phyloP scores from a whole-genome alignment of 768 basidiomycete genomes.

The Tubosaeta sp. region DNA sequence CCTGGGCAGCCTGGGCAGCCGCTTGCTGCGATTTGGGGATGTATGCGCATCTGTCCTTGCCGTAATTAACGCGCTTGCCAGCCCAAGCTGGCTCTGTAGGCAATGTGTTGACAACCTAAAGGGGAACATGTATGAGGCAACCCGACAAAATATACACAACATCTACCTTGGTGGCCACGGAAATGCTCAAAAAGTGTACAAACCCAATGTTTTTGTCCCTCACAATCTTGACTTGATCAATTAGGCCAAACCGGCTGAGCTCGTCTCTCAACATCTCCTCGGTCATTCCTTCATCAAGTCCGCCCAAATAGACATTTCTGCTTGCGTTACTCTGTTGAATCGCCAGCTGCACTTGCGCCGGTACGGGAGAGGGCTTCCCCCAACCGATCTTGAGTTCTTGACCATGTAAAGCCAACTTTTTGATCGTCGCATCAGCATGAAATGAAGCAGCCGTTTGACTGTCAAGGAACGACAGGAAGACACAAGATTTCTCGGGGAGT shows the following conservation, averaged over 20 bases:
- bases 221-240: conserved; percentile 99
- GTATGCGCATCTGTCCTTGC: conserved; percentile 98
- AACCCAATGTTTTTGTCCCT: conserved; percentile 99
- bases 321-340: conserved; percentile 92
- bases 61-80: conserved; percentile 95
- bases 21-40: conserved; percentile 94
- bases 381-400: conserved; percentile 99
- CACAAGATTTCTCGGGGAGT: conserved; percentile 94
- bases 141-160: background rate
- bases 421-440: conserved; percentile 94
- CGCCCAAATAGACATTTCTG: conserved; percentile 94
- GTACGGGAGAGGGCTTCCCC: conserved; percentile 92
- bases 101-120: conserved; percentile 86
- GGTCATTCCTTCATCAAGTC: conserved; percentile 83
- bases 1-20: conserved; percentile 81
- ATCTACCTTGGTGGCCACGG: conserved; percentile 88
- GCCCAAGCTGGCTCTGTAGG: conserved; percentile 92
- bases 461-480: conserved; percentile 97
- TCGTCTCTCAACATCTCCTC: conserved; percentile 93
- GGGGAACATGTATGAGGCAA: background rate
- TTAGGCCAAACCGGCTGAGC: conserved; percentile 86
- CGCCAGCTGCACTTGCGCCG: conserved; percentile 78
- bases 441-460: conserved; percentile 91
- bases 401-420: conserved; percentile 88
- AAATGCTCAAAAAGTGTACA: conserved; percentile 95